These are phyloP conservation scores for Ochromonas danica DNA, from an alignment of 108 stramenopile genomes.

Conservation along the genomic window DNA sequence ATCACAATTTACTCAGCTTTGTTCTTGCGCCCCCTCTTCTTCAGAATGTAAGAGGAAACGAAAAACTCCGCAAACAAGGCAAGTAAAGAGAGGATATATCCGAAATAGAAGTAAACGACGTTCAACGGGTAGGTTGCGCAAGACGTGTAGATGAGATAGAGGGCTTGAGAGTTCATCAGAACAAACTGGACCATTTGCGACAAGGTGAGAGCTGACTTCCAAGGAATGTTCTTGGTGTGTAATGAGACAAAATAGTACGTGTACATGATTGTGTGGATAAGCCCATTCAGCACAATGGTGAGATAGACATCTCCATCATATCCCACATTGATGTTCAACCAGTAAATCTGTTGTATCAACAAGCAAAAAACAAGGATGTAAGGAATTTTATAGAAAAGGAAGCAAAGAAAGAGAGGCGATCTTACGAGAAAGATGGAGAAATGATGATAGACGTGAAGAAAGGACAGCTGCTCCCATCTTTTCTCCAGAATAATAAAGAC, in stretches of 20 bases:
- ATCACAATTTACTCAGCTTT: too few relatives aligned
- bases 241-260: slow-evolving; percentile 99
- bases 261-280: slow-evolving; percentile 99
- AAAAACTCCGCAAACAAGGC: slow-evolving; percentile 95
- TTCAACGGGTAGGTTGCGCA: slow-evolving; percentile 68
- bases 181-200: slow-evolving; percentile 95
- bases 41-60: slow-evolving; percentile 77
- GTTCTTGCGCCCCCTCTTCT: slow-evolving; percentile 48
- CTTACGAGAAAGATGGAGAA: slow-evolving; percentile 85
- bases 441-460: slow-evolving; percentile 99
- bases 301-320: slow-evolving; percentile 95
- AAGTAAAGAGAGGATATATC: slow-evolving; percentile 91
- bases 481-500: slow-evolving; percentile 96
- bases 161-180: slow-evolving; percentile 93
- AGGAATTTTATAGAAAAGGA: background rate
- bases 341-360: slow-evolving; percentile 75
- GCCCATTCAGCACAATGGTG: slow-evolving; percentile 91
- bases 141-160: slow-evolving; percentile 66
- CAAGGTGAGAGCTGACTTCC: slow-evolving; percentile 87
- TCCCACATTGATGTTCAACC: slow-evolving; percentile 81
- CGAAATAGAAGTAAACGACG: slow-evolving; percentile 73
- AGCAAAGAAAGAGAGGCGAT: background rate
- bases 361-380: slow-evolving; percentile 18
- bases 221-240: slow-evolving; percentile 98
- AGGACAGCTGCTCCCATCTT: slow-evolving; percentile 95